These are phyloP conservation scores for Aspergillus felis DNA, from an alignment of 2,329 filamentous ascomycete genomes.

Conservation along the genomic window DNA sequence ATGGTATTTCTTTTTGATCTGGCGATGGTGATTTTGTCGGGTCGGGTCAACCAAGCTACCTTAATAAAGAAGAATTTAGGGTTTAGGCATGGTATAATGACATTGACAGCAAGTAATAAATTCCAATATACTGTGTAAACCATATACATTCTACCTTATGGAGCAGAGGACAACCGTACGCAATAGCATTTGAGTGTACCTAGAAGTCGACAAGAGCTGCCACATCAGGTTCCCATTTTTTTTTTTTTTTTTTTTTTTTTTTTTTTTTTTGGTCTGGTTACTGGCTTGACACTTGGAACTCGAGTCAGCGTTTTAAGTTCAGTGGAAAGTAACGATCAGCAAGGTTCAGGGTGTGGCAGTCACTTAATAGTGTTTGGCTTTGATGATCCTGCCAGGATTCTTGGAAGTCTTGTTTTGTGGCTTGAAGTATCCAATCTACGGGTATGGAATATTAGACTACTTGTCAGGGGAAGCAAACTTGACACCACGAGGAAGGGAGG, in stretches of 20 bases:
- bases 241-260: not conserved
- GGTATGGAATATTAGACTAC: not conserved
- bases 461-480: not conserved
- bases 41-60: no score
- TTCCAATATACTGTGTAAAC: not conserved
- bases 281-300: not conserved
- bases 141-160: no score
- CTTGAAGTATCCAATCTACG: not conserved
- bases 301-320: not conserved
- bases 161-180: not conserved
- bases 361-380: not conserved
- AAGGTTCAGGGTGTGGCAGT: not conserved
- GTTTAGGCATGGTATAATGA: constrained; percentile 2
- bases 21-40: constrained; percentile 49
- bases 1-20: constrained; percentile 66
- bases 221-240: not conserved
- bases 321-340: not conserved
- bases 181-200: no score
- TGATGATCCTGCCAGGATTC: not conserved
- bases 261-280: not conserved
- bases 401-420: not conserved
- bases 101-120: not conserved
- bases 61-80: no score
- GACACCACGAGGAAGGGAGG: not conserved
- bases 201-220: no score